A percentile compares a stretch with the other conserved stretches of the same genome.
These are phyloP conservation scores for Daldinia decipiens DNA, from an alignment of 495 filamentous ascomycete species.

Conservation along the genomic window DNA sequence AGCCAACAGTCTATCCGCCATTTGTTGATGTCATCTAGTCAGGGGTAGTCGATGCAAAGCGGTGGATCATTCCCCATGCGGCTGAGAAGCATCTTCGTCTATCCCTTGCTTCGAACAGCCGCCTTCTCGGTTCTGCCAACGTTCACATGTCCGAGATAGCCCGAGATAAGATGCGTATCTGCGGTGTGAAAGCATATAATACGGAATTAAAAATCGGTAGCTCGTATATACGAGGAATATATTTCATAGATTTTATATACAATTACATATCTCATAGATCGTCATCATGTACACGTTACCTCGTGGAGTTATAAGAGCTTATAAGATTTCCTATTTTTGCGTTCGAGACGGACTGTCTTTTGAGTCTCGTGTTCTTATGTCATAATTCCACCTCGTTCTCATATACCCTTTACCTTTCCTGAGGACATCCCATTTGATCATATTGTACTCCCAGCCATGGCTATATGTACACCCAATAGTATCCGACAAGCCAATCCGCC, in stretches of 20 bases:
- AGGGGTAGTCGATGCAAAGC: slow-evolving; percentile 28
- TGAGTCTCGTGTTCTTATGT: neutral
- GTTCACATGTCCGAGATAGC: neutral
- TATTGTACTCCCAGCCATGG: neutral
- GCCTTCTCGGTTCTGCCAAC: neutral
- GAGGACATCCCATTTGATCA: neutral
- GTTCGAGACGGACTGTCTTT: slow-evolving; percentile 3
- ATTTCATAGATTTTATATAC: neutral
- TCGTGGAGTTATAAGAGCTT: neutral
- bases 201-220: neutral
- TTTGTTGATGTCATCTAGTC: slow-evolving; percentile 42
- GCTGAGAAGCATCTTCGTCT: slow-evolving; percentile 2
- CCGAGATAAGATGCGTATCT: neutral
- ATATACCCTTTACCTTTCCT: slow-evolving; percentile 2
- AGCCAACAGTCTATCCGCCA: neutral
- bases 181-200: neutral
- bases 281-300: slow-evolving; percentile 1
- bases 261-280: neutral
- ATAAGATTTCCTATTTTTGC: slow-evolving; percentile 1
- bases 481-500: neutral
- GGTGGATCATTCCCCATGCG: neutral
- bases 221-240: neutral
- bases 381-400: neutral
- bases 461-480: neutral
- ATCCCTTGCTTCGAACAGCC: slow-evolving; percentile 1